Base-by-base conservation (phyloP, 805 yeast species). In the Kuraishia cidri region DNA sequence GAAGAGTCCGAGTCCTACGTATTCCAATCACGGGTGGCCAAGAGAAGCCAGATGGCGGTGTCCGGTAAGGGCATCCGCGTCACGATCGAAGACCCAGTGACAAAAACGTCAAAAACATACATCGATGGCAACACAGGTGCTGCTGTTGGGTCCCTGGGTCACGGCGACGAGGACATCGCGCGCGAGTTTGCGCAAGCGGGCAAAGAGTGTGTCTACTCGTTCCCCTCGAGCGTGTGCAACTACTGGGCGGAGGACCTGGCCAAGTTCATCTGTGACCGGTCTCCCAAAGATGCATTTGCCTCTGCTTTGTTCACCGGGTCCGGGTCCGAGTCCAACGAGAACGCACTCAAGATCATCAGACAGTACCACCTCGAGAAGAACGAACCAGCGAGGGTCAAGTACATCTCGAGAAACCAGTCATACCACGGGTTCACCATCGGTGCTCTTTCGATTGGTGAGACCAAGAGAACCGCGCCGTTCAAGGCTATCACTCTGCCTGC, bases 261-360 rank as follows among this genome's bases (percentile, higher is more conserved):
- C 22, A 42, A 55, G 33, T 55, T 52, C 74, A 75, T 42, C 34
- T 31, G 45, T 37, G 62, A 58, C 7, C 50, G 56, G 36, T 63
- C 69, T n/a, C 68, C 69, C 32, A 40, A 43, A n/a, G 64, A 61
- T 11, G 59, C 66, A 6, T 65, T 66, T 43, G 58, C 54, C 28
- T 47, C 60, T 31, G 70, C 67, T 4, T 48, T 61, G 21, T 63
- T 61, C 50, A 60, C 72, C 40, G 76, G 75, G 46, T 69, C 80
- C 3, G 88, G 88, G 35, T 63, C 83, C 15, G 85, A 77, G 47
- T 83, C 85, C 30, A 77, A 78, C 44, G 85, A 77, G 47, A 83
- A 83, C 16, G 85, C 85, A 3, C 50, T 77, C 41, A 77, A 77
- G 48, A 76, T 77, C 49, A 82, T 82, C 14, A 45, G 51, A 38